Conservation (phyloP, 345 rosid genomes). For the Nephelium lappaceum region DNA sequence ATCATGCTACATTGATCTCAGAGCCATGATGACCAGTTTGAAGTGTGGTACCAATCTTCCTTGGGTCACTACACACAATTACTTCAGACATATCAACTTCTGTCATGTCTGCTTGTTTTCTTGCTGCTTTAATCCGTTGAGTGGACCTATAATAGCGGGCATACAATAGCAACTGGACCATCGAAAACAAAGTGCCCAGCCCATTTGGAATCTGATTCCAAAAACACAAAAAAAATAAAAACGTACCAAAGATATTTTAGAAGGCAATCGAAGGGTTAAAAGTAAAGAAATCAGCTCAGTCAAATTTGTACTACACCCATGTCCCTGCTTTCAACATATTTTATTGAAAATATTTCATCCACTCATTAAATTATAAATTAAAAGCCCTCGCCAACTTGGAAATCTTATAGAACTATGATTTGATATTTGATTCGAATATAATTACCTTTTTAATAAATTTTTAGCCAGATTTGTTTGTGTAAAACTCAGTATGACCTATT, state of each 20-base stretch:
- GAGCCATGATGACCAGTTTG: background rate
- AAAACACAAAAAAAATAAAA: background rate
- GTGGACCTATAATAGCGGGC: slow-evolving; percentile 67
- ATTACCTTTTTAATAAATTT: too few relatives aligned
- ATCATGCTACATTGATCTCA: background rate
- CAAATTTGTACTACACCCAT: too few relatives aligned
- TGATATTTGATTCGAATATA: too few relatives aligned
- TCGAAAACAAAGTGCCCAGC: slow-evolving; percentile 53
- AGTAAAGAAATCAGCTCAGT: too few relatives aligned
- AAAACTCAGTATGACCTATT: too few relatives aligned
- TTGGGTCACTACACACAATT: slow-evolving; percentile 21
- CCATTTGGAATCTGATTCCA: slow-evolving; percentile 70
- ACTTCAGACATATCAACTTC: slow-evolving; percentile 44
- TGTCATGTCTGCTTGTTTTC: slow-evolving; percentile 26
- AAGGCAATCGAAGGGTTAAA: too few relatives aligned
- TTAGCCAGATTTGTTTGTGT: too few relatives aligned
- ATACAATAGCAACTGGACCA: slow-evolving; percentile 64
- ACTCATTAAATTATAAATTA: too few relatives aligned
- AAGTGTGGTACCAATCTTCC: background rate
- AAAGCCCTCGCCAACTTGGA: too few relatives aligned
- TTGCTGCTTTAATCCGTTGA: slow-evolving; percentile 48
- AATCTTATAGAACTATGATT: too few relatives aligned
- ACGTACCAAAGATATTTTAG: background rate
- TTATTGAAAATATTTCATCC: too few relatives aligned
- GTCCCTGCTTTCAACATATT: too few relatives aligned